phyloP scores from a whole-genome alignment of 129 eudicot genomes.

The Arctium lappa region DNA sequence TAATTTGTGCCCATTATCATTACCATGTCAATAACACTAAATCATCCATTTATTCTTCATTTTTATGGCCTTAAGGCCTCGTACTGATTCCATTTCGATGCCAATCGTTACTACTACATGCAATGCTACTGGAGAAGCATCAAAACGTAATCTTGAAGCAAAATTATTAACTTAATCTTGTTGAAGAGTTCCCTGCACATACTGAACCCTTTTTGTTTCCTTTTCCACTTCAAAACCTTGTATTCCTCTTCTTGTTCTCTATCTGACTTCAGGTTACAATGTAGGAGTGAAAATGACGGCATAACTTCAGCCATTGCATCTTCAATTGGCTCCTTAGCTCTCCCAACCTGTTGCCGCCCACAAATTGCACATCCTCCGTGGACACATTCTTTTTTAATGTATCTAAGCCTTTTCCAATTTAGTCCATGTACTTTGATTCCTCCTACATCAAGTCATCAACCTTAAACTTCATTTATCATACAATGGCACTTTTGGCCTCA shows the following conservation, averaged over 20 bases:
- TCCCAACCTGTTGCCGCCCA: neutral
- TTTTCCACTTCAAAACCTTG: neutral
- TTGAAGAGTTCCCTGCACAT: neutral
- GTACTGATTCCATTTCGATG: neutral
- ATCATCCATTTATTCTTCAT: neutral
- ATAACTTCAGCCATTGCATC: neutral
- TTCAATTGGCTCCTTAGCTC: neutral
- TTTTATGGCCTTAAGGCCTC: neutral
- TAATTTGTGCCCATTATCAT: neutral
- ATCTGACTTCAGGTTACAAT: neutral
- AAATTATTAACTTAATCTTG: neutral
- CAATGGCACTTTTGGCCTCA: neutral
- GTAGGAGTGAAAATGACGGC: neutral
- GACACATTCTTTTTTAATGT: neutral
- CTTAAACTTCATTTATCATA: neutral
- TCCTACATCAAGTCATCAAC: neutral
- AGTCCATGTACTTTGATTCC: neutral
- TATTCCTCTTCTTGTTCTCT: neutral
- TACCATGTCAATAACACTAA: neutral
- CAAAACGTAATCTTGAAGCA: neutral
- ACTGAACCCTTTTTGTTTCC: neutral
- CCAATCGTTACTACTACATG: neutral
- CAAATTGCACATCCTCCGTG: neutral
- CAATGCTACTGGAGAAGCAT: neutral
- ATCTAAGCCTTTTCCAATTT: neutral